phyloP scores from a whole-genome alignment of 371 early-diverging fungal species.

The Cokeromyces recurvatus region DNA sequence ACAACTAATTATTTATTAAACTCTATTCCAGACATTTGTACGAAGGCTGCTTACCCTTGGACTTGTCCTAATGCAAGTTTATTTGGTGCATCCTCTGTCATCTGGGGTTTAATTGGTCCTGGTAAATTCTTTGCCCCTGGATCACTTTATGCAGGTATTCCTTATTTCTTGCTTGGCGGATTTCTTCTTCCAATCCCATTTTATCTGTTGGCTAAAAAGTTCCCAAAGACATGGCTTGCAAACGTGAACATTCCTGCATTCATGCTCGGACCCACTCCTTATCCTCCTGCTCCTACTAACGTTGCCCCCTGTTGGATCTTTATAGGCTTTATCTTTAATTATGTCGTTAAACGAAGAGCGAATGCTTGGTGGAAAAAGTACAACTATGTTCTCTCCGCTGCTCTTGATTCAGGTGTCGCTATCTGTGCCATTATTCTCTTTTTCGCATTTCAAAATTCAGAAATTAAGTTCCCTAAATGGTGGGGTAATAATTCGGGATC shows the following conservation, averaged over 20 bases:
- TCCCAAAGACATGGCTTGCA: constrained; percentile 44
- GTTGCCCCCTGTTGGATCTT: constrained; percentile 52
- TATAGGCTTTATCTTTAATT: constrained; percentile 61
- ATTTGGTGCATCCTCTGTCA: constrained; percentile 39
- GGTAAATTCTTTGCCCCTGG: constrained; percentile 47
- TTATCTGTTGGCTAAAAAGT: constrained; percentile 33
- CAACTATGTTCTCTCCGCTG: constrained; percentile 68
- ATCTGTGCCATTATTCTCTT: constrained; percentile 47
- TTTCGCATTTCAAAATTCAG: constrained; percentile 37
- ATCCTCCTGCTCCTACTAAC: constrained; percentile 37
- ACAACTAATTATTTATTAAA: constrained; percentile 57
- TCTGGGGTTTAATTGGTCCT: constrained; percentile 70
- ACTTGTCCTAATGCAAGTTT: constrained; percentile 43
- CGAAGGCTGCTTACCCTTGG: constrained; percentile 41
- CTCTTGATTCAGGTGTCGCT: constrained; percentile 64
- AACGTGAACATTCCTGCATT: constrained; percentile 53
- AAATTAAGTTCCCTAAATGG: constrained; percentile 33
- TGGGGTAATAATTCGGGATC: constrained; percentile 34
- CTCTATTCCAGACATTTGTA: constrained; percentile 51
- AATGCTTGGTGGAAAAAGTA: constrained; percentile 65
- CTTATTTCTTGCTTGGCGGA: constrained; percentile 39
- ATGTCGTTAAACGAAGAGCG: constrained; percentile 40
- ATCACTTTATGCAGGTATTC: constrained; percentile 40
- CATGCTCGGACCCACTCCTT: constrained; percentile 32
- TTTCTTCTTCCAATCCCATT: constrained; percentile 48